Evolutionary conservation across 2,329 filamentous ascomycete genomes (phyloP), one percentile per base, ranked within the genome.

Genomic region (Epichloe sp.): DNA sequence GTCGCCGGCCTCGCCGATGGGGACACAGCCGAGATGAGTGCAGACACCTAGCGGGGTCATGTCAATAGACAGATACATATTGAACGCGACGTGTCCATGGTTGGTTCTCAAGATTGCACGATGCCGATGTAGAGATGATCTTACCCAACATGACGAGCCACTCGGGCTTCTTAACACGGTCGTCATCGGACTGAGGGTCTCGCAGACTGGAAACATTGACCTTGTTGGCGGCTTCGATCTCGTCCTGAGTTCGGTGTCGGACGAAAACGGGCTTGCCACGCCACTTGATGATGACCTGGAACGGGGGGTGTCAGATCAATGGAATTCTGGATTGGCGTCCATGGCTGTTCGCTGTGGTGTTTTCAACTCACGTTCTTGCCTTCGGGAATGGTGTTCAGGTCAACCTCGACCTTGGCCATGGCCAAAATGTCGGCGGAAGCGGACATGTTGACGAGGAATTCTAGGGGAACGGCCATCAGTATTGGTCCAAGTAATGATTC

Each of bases 401-500:
- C 88, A 62, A 98, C 86, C 78, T 98, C 93, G 62, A 98, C 93
- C 85, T 98, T 98, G 72, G 93, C 93, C 83, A 96, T 94, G 68
- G 94, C 93, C 74, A 98, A 75, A 67, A 98, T 89, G 67, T 98
- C 93, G 73, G 93, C 93, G 56, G 93, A 98, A 57, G 93, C 93
- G 65, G 91, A 94, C 94, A 98, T 97, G 83, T 96, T 98, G 77
- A 95, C 88, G 58, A 98, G 80, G 82, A 98, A 98, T 76, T 98
- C 93, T 98, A 43, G 47, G 48, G 53, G 53, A 55, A 45, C 55
- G 60, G n/a, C 15, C 49, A 57, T 61, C 59, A 66, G 66, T 54
- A 56, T 55, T 56, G 55, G 55, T 56, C 58, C 60, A 63, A 59
- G 59, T 56, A 19, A 49, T 12, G 47, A 44, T 31, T n/a, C 4